Evolutionary conservation across 371 early-diverging fungal species (phyloP), one percentile per base, ranked within the genome.

Genomic region (Rhizomucor miehei): DNA sequence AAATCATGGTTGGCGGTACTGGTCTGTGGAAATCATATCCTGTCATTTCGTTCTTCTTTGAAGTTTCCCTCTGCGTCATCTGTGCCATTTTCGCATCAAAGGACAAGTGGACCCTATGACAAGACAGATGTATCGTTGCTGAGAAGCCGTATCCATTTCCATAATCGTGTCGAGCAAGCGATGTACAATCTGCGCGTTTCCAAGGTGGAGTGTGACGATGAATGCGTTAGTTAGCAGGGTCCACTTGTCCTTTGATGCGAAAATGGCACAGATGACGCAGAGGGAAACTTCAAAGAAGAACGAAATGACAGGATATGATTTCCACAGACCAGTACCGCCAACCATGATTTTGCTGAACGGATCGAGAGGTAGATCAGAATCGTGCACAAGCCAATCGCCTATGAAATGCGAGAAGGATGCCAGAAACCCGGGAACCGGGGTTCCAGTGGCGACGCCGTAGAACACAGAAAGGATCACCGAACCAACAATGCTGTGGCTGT

Each of bases 341-440:
- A 52, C 13, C 6, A 52, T 13, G 14, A 41, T 12, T 1, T 52
- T 35, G 24, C 21, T 35, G 21, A 29, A 52, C 6, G 53, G 53
- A 34, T 44, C 53, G 1, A 52, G 53, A 3, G 16, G 10, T 10
- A 52, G 16, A 16, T 52, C 53, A 14, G 36, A n/a, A 14, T 52
- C 43, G 44, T 52, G 53, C 43, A 52, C 53, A 11, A 44, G 2
- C 53, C 53, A 52, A 20, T 52, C 53, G 13, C 21, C 36, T 4
- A 52, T 19, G 17, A 35, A 52, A 20, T 52, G 53, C 6, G 53
- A 52, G 2, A 52, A 35, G 1, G 53, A 52, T n/a, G 53, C 53
- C 8, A 52, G 20, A n/a, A 52, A 29, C 0, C 44, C 53, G 29
- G 53, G 44, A 16, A 52, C 10, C 2, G 14, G 5, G 11, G 16